These are phyloP conservation scores for Pontederia crassipes DNA, from an alignment of 176 grass and related monocot genomes.

Conservation along the genomic window DNA sequence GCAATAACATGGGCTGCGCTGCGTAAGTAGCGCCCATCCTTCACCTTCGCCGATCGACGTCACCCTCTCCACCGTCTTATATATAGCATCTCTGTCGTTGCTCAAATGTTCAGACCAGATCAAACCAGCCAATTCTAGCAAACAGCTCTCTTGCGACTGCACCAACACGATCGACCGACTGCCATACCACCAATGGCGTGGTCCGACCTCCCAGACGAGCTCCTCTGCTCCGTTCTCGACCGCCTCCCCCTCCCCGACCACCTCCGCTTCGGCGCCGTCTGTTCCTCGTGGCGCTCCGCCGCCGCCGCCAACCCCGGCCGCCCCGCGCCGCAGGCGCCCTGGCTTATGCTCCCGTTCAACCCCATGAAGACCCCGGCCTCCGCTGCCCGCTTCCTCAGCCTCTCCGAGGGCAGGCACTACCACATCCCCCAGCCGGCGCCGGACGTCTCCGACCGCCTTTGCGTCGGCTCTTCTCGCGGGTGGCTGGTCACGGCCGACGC, in stretches of 20 bases:
- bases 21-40: background rate
- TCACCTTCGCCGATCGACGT: background rate
- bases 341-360: conserved; percentile 49
- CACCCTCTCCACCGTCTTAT: background rate
- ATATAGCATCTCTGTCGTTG: no score
- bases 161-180: background rate
- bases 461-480: conserved; percentile 32
- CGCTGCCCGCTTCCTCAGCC: conserved; percentile 30
- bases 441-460: conserved; percentile 11
- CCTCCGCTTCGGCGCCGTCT: conserved; percentile 35
- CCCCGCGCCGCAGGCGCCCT: conserved; percentile 12
- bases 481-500: conserved; percentile 43
- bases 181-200: conserved; percentile 10
- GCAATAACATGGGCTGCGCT: background rate
- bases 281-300: conserved; percentile 27
- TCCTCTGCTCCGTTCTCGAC: conserved; percentile 27
- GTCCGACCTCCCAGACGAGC: conserved; percentile 36
- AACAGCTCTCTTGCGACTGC: no score
- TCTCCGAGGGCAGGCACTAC: conserved; percentile 31
- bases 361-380: background rate
- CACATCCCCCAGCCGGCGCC: conserved; percentile 23
- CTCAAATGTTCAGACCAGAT: no score
- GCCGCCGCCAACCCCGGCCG: background rate
- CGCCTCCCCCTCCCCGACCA: conserved; percentile 30
- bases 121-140: no score